Evolutionary conservation across 2,329 filamentous ascomycete species (phyloP).

Genomic region (Fusarium tjaetaba): DNA sequence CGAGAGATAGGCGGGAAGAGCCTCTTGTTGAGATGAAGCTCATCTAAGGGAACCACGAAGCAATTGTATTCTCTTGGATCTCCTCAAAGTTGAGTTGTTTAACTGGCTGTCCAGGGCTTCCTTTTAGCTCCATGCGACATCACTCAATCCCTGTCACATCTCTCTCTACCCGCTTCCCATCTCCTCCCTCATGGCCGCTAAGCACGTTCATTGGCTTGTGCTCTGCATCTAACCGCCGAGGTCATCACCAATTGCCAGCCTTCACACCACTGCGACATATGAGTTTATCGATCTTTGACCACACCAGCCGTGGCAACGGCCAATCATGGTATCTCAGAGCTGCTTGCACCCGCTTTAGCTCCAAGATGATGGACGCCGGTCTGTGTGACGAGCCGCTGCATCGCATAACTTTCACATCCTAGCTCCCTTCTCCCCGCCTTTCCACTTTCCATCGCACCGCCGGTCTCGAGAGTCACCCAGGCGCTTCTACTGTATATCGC

Average conservation of each 20-base stretch:
- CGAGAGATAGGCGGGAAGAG: not conserved
- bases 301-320: slow-evolving; percentile 1
- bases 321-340: slow-evolving; percentile 20
- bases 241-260: slow-evolving; percentile 45
- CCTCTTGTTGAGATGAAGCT: not conserved
- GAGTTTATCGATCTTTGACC: slow-evolving; percentile 28
- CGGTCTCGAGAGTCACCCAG: slow-evolving; percentile 6
- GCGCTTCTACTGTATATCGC: slow-evolving; percentile 27
- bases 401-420: slow-evolving; percentile 31
- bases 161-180: slow-evolving; percentile 24
- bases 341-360: slow-evolving; percentile 25
- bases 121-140: slow-evolving; percentile 19
- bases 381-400: slow-evolving; percentile 37
- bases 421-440: slow-evolving; percentile 25
- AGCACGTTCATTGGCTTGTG: slow-evolving; percentile 48
- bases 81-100: slow-evolving; percentile 20
- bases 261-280: slow-evolving; percentile 22
- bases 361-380: slow-evolving; percentile 17
- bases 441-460: slow-evolving; percentile 30
- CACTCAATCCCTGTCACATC: slow-evolving; percentile 16
- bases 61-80: not conserved
- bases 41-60: slow-evolving; percentile 14
- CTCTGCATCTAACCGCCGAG: slow-evolving; percentile 53
- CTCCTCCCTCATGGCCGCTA: slow-evolving; percentile 30
- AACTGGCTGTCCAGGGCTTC: slow-evolving; percentile 13